Percentiles rank a stretch among this genome's conserved stretches.
Conservation (phyloP, 2,329 filamentous ascomycete species). For the Pezicula carpinea region DNA sequence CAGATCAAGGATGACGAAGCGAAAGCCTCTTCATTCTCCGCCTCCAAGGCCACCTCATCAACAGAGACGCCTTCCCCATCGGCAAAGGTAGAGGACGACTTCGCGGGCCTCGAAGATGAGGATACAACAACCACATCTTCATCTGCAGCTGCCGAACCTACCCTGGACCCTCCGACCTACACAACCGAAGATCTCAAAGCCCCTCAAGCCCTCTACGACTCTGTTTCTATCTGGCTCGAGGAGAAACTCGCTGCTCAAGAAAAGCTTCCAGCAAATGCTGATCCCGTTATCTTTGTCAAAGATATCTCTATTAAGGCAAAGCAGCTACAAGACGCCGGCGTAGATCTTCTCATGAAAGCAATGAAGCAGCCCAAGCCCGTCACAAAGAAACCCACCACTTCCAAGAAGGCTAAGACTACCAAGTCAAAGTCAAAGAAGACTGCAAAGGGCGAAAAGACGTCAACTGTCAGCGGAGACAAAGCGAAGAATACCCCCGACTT, state of each 20-base stretch:
- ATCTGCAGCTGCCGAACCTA: constrained; percentile 36
- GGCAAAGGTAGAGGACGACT: constrained; percentile 42
- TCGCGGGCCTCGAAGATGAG: constrained; percentile 81
- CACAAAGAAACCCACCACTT: constrained; percentile 30
- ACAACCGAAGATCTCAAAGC: constrained; percentile 65
- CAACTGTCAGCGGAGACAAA: constrained; percentile 21
- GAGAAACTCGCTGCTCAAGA: constrained; percentile 67
- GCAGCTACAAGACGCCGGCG: constrained; percentile 65
- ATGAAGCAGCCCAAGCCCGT: constrained; percentile 45
- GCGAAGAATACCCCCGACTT: constrained; percentile 37
- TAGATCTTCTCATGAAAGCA: constrained; percentile 67
- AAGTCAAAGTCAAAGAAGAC: constrained; percentile 27
- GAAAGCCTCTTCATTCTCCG: constrained; percentile 48
- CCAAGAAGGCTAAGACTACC: constrained; percentile 29
- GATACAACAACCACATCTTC: constrained; percentile 27
- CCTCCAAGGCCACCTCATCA: constrained; percentile 36
- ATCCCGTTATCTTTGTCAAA: constrained; percentile 69
- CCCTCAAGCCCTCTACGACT: constrained; percentile 57
- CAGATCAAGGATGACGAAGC: constrained; percentile 69
- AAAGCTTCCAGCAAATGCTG: constrained; percentile 62
- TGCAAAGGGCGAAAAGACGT: constrained; percentile 5
- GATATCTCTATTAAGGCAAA: constrained; percentile 67
- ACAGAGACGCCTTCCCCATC: constrained; percentile 35
- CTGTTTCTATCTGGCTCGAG: constrained; percentile 68
- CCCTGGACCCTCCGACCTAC: constrained; percentile 63